phyloP scores from a whole-genome alignment of 495 filamentous ascomycete genomes.

The Penicillium malachiteum region DNA sequence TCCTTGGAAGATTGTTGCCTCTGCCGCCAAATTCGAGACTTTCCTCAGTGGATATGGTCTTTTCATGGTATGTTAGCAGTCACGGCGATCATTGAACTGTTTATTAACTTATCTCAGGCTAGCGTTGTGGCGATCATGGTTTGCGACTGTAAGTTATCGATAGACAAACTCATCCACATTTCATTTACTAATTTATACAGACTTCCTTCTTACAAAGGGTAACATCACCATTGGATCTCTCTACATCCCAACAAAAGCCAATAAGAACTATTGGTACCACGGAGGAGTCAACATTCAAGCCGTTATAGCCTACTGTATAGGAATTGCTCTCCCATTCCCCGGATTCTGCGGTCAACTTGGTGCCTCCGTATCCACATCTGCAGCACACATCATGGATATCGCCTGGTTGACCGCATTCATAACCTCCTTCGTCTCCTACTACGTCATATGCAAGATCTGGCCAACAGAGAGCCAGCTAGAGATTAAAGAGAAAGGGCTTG shows the following conservation, averaged over 20 bases:
- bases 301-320: slow-evolving; percentile 1
- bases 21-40: slow-evolving; percentile 1
- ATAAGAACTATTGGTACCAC: slow-evolving; percentile 6
- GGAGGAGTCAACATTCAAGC: slow-evolving; percentile 3
- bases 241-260: not conserved
- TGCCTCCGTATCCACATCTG: not conserved
- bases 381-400: slow-evolving; percentile 3
- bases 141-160: slow-evolving; percentile 2
- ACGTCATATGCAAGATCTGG: slow-evolving; percentile 6
- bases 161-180: not conserved
- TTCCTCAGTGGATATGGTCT: slow-evolving; percentile 8
- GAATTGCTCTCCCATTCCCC: slow-evolving; percentile 2
- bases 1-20: slow-evolving; percentile 3
- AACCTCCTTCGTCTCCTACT: slow-evolving; percentile 1
- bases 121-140: slow-evolving; percentile 7
- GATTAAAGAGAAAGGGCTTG: not conserved
- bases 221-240: not conserved
- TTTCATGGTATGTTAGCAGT: not conserved
- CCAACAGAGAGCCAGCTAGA: not conserved
- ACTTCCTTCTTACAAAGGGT: not conserved
- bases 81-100: too few relatives aligned
- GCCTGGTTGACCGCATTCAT: not conserved
- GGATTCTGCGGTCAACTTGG: slow-evolving; percentile 6
- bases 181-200: not conserved
- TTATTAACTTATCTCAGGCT: not conserved